A percentile compares a stretch with the other conserved stretches of the same genome.
phyloP scores from a whole-genome alignment of 2,329 filamentous ascomycete species.

The Curvularia hawaiiensis region DNA sequence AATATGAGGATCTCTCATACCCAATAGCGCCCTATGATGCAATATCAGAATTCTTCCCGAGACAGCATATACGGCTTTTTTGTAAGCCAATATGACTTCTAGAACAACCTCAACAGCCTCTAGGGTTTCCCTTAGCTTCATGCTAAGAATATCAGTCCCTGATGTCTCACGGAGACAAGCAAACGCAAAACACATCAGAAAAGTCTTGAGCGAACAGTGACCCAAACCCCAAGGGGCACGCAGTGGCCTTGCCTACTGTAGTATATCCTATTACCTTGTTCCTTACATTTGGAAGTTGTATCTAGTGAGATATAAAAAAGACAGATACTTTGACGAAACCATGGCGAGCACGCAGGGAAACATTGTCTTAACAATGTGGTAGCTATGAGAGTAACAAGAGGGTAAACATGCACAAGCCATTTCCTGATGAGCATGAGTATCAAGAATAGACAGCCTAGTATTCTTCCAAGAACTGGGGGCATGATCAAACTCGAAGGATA shows the following conservation, averaged over 20 bases:
- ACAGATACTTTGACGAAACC: conserved; percentile 17
- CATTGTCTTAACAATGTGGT: conserved; percentile 26
- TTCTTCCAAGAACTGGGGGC: conserved; percentile 21
- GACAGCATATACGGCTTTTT: background rate
- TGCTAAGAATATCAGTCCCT: no score
- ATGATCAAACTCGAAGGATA: conserved; percentile 5
- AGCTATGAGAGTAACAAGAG: conserved; percentile 24
- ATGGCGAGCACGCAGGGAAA: conserved; percentile 23
- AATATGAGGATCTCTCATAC: conserved; percentile 1
- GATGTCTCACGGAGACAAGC: no score
- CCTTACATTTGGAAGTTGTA: no score
- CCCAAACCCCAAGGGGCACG: no score
- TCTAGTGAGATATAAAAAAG: no score
- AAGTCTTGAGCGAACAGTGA: no score
- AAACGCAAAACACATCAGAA: no score
- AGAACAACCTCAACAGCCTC: background rate
- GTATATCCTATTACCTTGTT: no score
- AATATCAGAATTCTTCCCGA: background rate
- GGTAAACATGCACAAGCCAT: conserved; percentile 21
- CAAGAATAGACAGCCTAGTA: background rate
- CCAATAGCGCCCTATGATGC: conserved; percentile 1
- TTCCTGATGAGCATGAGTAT: background rate
- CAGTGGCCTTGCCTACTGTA: no score
- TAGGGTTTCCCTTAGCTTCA: no score
- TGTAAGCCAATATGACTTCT: background rate